phyloP scores from a whole-genome alignment of 306 rosid genomes.

The Inga oerstediana region DNA sequence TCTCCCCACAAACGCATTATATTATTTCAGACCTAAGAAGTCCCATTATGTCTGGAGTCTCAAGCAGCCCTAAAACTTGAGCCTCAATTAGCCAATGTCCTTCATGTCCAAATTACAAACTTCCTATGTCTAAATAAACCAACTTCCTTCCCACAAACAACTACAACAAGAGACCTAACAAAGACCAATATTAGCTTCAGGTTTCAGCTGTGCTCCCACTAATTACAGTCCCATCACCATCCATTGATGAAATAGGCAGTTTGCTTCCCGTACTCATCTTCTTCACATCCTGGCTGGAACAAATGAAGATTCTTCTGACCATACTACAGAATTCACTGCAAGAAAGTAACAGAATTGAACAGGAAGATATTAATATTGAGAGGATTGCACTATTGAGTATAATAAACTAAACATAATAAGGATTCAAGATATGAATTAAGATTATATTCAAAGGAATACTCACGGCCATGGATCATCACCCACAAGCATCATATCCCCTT shows the following conservation, averaged over 20 bases:
- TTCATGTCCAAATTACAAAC: conserved; percentile 44
- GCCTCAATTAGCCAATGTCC: conserved; percentile 58
- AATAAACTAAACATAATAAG: not conserved
- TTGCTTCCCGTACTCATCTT: conserved; percentile 74
- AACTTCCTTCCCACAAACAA: conserved; percentile 50
- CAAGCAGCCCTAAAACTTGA: conserved; percentile 52
- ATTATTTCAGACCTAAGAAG: conserved; percentile 26
- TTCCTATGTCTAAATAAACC: conserved; percentile 45
- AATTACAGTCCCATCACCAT: conserved; percentile 67
- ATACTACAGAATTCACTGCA: conserved; percentile 87
- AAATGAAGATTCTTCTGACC: conserved; percentile 84
- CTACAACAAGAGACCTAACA: conserved; percentile 30
- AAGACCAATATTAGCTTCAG: conserved; percentile 36
- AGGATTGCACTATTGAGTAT: not conserved
- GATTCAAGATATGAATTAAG: not conserved
- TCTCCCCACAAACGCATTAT: conserved; percentile 37
- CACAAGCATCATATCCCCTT: conserved; percentile 90
- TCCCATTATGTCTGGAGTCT: conserved; percentile 28
- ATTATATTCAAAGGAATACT: conserved; percentile 46
- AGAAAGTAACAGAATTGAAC: conserved; percentile 13
- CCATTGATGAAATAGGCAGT: conserved; percentile 54
- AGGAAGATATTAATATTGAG: not conserved
- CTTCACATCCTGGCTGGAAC: conserved; percentile 82
- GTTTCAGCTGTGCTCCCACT: conserved; percentile 65
- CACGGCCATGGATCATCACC: conserved; percentile 94